A percentile compares a stretch with the other conserved stretches of the same genome.
phyloP scores from a whole-genome alignment of 202 grass and related monocot genomes.

The Setaria viridis region DNA sequence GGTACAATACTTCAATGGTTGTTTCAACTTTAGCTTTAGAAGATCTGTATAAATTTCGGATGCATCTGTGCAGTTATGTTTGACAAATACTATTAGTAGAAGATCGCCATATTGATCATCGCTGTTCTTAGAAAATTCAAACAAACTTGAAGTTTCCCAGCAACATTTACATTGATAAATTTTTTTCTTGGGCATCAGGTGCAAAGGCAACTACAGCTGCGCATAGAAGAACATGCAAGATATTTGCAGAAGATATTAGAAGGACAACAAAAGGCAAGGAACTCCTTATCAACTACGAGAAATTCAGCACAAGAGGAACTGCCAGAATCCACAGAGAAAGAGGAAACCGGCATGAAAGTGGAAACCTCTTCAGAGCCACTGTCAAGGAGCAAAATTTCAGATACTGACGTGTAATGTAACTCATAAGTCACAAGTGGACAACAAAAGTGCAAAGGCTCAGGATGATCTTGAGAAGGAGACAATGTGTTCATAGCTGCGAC shows the following conservation, averaged over 20 bases:
- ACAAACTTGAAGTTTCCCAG: conserved; percentile 3
- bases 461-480: conserved; percentile 45
- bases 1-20: neutral
- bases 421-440: conserved; percentile 21
- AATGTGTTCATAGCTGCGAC: conserved; percentile 4
- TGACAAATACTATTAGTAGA: neutral
- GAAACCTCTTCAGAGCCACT: conserved; percentile 18
- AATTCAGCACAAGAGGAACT: conserved; percentile 43
- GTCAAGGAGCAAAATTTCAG: conserved; percentile 34
- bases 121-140: neutral
- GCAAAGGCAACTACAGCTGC: conserved; percentile 77
- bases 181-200: conserved; percentile 55
- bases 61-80: conserved; percentile 5
- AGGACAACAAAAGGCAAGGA: conserved; percentile 63
- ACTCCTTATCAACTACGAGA: conserved; percentile 35
- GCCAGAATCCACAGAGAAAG: neutral
- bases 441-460: conserved; percentile 51
- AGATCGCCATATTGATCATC: neutral
- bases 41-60: neutral
- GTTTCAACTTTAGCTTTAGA: neutral
- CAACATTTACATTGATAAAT: neutral
- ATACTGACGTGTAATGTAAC: conserved; percentile 37
- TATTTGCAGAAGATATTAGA: conserved; percentile 88
- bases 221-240: conserved; percentile 80
- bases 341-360: conserved; percentile 32